Conservation (phyloP, 257 asterid genomes). For the Lycium barbarum region DNA sequence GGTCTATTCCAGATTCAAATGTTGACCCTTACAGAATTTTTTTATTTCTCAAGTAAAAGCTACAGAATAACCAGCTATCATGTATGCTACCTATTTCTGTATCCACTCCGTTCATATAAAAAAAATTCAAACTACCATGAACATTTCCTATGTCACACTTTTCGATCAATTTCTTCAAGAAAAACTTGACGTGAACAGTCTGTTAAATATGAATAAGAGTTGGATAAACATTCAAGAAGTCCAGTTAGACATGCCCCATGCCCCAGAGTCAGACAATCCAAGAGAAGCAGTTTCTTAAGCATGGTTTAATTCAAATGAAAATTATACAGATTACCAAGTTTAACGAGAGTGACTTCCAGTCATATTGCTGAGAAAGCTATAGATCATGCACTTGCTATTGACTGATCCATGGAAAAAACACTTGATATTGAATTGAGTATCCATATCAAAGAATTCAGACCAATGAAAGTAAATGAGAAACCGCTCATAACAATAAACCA, state of each 20-base stretch:
- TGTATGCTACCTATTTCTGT: neutral
- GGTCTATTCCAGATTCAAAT: neutral
- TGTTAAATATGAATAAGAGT: constrained; percentile 8
- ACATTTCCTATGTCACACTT: neutral
- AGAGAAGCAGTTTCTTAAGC: constrained; percentile 18
- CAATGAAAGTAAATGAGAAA: neutral
- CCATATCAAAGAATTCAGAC: neutral
- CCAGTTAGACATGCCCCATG: constrained; percentile 18
- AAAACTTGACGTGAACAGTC: neutral
- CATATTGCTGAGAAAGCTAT: constrained; percentile 20
- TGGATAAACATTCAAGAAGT: constrained; percentile 10
- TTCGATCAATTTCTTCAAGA: neutral
- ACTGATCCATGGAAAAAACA: neutral
- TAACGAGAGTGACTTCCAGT: neutral
- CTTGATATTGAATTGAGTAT: constrained; percentile 17
- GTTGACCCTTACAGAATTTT: neutral
- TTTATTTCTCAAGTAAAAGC: constrained; percentile 6
- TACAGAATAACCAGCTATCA: neutral
- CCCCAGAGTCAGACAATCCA: neutral
- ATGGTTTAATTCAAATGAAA: constrained; percentile 12
- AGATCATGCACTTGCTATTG: neutral
- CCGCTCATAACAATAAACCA: constrained; percentile 15
- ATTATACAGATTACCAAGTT: neutral
- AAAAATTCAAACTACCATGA: neutral
- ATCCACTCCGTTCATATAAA: neutral